phyloP scores from a whole-genome alignment of 768 basidiomycete genomes.

The Lactifluus hygrophoroides region DNA sequence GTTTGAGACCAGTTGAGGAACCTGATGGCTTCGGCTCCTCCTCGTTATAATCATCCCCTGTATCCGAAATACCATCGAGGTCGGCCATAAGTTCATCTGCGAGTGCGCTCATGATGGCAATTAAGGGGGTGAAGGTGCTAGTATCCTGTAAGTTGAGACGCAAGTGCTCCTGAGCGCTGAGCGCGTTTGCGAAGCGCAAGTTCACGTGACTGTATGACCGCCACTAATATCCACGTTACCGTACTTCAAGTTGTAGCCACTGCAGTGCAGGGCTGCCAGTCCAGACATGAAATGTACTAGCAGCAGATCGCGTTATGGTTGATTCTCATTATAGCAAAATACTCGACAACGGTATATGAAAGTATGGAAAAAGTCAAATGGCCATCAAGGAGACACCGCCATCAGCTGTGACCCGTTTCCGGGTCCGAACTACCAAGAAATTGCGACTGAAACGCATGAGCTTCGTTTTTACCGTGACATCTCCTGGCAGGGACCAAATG shows the following conservation, averaged over 20 bases:
- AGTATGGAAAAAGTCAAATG: neutral
- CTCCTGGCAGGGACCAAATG: constrained; percentile 13
- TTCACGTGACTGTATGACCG: no score
- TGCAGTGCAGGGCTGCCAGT: no score
- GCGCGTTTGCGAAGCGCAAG: neutral
- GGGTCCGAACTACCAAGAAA: constrained; percentile 52
- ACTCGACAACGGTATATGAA: neutral
- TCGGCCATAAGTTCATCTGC: constrained; percentile 92
- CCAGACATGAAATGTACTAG: no score
- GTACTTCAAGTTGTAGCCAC: no score
- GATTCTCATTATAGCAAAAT: neutral
- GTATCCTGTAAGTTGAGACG: neutral
- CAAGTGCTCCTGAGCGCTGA: neutral
- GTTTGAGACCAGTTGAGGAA: constrained; percentile 40
- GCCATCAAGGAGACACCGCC: constrained; percentile 55
- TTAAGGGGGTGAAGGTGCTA: neutral
- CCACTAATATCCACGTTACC: no score
- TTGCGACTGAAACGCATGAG: constrained; percentile 47
- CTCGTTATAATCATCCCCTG: constrained; percentile 42
- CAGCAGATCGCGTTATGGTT: no score
- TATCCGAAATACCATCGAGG: constrained; percentile 75
- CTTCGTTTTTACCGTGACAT: neutral
- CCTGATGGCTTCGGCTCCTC: constrained; percentile 24
- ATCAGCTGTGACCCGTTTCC: constrained; percentile 52
- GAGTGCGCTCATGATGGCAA: constrained; percentile 56